Evolutionary conservation across 2,329 filamentous ascomycete genomes (phyloP), one percentile per base, ranked within the genome.

Genomic region (Coniella lustricola): DNA sequence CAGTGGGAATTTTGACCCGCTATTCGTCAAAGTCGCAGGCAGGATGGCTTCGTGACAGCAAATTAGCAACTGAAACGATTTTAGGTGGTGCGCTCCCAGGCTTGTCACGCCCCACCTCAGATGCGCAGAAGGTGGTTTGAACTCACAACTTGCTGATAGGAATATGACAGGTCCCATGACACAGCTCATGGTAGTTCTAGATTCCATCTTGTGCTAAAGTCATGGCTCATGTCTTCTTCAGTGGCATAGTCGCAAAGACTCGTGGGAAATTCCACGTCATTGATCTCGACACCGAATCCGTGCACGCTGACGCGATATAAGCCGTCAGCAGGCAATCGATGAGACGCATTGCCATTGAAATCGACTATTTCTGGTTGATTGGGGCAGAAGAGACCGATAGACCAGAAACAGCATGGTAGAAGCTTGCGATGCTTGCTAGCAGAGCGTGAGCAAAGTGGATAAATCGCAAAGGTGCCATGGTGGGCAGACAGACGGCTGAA

Each of bases 61-160:
- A 12, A 20, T 52, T 22, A 52, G 50, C 17, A 14, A 44, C 14
- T 13, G n/a, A 10, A n/a, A n/a, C 25, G 38, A 17, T 9, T 17
- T 8, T 17, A 17, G 13, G 2, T 34, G 32, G 10, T n/a, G 7
- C 32, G 16, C 12, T 4, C 32, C 32, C 32, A 34, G 32, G 10
- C 32, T 2, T 12, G 31, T 22, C 5, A n/a, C n/a, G n/a, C n/a
- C n/a, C n/a, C 7, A 17, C 7, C 20, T 7, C 14, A 7, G 14
- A 13, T 8, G 9, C 3, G 9, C 7, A 20, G 16, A 20, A 44
- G 20, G 18, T 12, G 13, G 4, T 3, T 32, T 9, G 14, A 16
- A 44, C 50, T 50, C 25, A 53, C 50, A 50, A 53, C 36, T 50
- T 17, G 20, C 47, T 42, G 4, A 43, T 18, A 16, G 22, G 31